Percentiles rank a stretch among this genome's conserved stretches.
Conservation (phyloP, 140 eudicot genomes). For the Bidens hawaiensis region DNA sequence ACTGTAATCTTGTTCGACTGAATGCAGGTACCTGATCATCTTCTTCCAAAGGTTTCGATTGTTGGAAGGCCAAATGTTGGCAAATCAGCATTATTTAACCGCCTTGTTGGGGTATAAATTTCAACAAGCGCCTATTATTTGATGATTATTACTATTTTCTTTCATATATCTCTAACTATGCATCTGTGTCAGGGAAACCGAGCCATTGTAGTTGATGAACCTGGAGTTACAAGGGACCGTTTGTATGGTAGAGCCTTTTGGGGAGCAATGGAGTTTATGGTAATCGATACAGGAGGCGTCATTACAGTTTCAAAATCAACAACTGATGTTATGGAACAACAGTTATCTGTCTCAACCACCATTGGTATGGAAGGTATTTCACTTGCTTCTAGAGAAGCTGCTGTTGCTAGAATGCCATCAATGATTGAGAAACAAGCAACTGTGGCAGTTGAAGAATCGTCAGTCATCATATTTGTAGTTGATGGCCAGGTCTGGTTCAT, state of each 20-base stretch:
- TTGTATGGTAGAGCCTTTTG: constrained; percentile 84
- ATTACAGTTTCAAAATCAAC: constrained; percentile 64
- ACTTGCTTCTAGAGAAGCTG: constrained; percentile 92
- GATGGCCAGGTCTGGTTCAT: constrained; percentile 86
- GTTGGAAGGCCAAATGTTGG: constrained; percentile 99
- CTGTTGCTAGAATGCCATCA: constrained; percentile 96
- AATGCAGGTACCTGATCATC: constrained; percentile 82
- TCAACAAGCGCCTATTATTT: neutral
- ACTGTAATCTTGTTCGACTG: constrained; percentile 5
- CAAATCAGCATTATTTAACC: constrained; percentile 92
- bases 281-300: constrained; percentile 93
- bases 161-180: neutral
- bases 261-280: constrained; percentile 76
- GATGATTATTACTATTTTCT: neutral
- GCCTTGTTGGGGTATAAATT: constrained; percentile 85
- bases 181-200: constrained; percentile 61
- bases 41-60: constrained; percentile 87
- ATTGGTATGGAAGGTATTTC: constrained; percentile 99
- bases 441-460: constrained; percentile 85
- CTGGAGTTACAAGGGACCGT: constrained; percentile 96
- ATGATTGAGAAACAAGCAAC: constrained; percentile 93
- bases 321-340: constrained; percentile 82
- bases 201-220: constrained; percentile 97
- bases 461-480: constrained; percentile 84
- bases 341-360: constrained; percentile 81